Evolutionary conservation across 176 grass and related monocot genomes (phyloP).

Genomic region (Typha latifolia): DNA sequence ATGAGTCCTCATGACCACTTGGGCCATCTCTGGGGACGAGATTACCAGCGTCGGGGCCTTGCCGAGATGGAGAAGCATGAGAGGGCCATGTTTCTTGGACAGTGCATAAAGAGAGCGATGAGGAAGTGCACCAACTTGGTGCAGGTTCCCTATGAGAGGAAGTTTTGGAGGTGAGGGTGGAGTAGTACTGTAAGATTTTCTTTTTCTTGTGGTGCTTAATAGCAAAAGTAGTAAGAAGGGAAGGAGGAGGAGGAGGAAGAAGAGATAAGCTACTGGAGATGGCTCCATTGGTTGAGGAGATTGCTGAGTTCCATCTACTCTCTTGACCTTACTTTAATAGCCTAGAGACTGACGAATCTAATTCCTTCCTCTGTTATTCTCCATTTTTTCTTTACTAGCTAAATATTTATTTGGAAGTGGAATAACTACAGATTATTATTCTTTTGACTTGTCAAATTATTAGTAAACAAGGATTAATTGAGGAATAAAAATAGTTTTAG

Average conservation of each 20-base stretch:
- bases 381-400: too few species aligned
- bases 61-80: slow-evolving; percentile 12
- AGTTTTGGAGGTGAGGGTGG: slow-evolving; percentile 20
- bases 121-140: slow-evolving; percentile 1
- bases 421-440: too few species aligned
- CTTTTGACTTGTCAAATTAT: too few species aligned
- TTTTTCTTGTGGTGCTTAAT: not conserved
- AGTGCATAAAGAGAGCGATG: slow-evolving; percentile 6
- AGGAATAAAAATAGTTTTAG: too few species aligned
- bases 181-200: not conserved
- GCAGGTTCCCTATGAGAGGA: slow-evolving; percentile 18
- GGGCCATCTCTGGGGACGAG: slow-evolving; percentile 4
- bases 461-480: too few species aligned
- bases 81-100: slow-evolving; percentile 1
- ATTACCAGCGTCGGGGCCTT: slow-evolving; percentile 8
- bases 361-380: too few species aligned
- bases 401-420: too few species aligned
- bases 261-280: not conserved
- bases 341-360: too few species aligned
- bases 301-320: too few species aligned
- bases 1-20: slow-evolving; percentile 15
- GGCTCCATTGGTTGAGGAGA: not conserved
- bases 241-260: not conserved
- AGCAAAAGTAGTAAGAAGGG: not conserved
- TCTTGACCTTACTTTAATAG: too few species aligned